These are phyloP conservation scores for Rhipidocladum racemiflorum DNA, from an alignment of 176 grass and related monocot species.

Conservation along the genomic window DNA sequence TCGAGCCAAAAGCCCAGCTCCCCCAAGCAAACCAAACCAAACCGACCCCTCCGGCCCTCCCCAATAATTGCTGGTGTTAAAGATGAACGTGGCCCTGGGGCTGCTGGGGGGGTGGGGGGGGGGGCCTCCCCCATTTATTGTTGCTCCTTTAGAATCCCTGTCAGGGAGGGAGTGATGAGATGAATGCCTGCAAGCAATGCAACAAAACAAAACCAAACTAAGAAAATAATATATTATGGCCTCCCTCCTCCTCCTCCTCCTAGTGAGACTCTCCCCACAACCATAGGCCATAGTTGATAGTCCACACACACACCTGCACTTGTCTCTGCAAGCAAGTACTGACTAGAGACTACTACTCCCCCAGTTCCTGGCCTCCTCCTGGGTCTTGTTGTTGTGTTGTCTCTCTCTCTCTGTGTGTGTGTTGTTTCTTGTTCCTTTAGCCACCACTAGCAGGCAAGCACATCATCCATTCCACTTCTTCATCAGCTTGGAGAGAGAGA, in stretches of 20 bases:
- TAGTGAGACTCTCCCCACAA: too few relatives aligned
- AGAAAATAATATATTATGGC: background rate
- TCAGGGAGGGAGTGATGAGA: conserved; percentile 44
- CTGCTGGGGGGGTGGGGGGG: conserved; percentile 20
- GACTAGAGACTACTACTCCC: background rate
- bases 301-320: conserved; percentile 24
- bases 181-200: conserved; percentile 15
- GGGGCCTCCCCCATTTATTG: conserved; percentile 39
- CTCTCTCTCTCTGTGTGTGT: background rate
- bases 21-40: background rate
- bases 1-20: background rate
- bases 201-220: background rate
- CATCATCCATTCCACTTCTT: background rate
- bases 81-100: conserved; percentile 50
- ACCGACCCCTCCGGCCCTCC: conserved; percentile 6
- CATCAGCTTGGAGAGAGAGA: background rate
- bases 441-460: background rate
- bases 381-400: background rate
- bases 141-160: conserved; percentile 52
- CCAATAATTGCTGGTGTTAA: conserved; percentile 59
- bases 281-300: too few relatives aligned
- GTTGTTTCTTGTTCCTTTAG: background rate
- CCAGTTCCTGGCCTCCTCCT: background rate
- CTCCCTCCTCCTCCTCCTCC: background rate
- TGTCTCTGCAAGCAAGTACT: conserved; percentile 36